Evolutionary conservation across 2,329 filamentous ascomycete genomes (phyloP), one percentile per base, ranked within the genome.

Genomic region (Neurospora sp.): DNA sequence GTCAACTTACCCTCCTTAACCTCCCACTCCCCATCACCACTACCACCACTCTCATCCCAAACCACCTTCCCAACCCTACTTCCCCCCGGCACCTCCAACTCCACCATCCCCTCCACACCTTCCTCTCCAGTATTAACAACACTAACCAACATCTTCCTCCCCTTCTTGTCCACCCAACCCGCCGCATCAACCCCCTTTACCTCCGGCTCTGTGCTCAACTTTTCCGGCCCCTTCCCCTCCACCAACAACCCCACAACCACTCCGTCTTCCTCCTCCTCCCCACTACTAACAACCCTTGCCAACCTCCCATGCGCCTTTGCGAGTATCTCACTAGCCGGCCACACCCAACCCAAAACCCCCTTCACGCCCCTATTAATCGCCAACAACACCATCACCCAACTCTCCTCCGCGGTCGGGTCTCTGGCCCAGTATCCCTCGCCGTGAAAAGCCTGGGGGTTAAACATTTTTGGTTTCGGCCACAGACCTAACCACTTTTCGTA

Each of bases 401-500:
- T 78, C 76, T 85, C 84, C 11, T 76, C 79, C 2, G 77, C 72
- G 1, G 80, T 82, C 9, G 84, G 84, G 70, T 83, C 80, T 11
- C 83, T 78, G n/a, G 74, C 68, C 83, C 83, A 85, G 76, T 84
- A 85, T 19, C 78, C 79, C 74, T 85, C 81, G 66, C 82, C 82
- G 70, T 81, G 78, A 75, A 85, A 84, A 69, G 79, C 80, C 77
- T 86, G 83, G 52, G 83, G 82, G 67, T 81, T 82, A 72, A 82
- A 79, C 68, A 80, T 77, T 70, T 82, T 81, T 5, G 81, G 81
- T 71, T 81, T 81, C 33, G 79, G 80, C 81, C 81, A 83, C 7
- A 78, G 74, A 1, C 81, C 81, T 1, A 84, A 76, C 79, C 80
- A 82, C 1, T 58, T 11, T 71, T 84, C 82, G 73, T 84, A 81